phyloP scores from a whole-genome alignment of 139 green algal species.

The Chlamydomonas schloesseri region DNA sequence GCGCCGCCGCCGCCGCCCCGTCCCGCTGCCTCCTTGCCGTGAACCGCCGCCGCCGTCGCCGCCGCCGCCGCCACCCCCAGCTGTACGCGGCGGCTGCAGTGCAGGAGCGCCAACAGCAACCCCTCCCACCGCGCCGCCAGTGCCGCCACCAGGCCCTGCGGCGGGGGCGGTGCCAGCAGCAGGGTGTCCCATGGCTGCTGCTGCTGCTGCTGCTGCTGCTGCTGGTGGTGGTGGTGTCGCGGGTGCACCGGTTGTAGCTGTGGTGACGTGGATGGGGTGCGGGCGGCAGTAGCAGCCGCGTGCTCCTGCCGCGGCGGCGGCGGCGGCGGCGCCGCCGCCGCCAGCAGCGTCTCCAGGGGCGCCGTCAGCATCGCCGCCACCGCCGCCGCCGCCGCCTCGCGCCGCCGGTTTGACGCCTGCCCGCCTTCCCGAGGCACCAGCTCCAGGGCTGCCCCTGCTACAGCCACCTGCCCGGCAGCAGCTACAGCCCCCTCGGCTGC shows the following conservation, averaged over 20 bases:
- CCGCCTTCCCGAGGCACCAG: constrained; percentile 4
- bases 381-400: constrained; percentile 1
- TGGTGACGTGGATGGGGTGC: too few relatives aligned
- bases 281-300: too few relatives aligned
- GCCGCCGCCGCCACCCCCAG: neutral
- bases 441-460: neutral
- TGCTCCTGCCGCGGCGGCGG: too few relatives aligned
- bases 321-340: neutral
- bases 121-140: constrained; percentile 11
- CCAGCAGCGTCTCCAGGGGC: constrained; percentile 18
- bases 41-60: too few relatives aligned
- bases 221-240: too few relatives aligned
- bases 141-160: neutral
- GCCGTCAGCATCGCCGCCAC: neutral
- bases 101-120: constrained; percentile 1
- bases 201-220: too few relatives aligned
- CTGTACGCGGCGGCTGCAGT: neutral
- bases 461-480: neutral
- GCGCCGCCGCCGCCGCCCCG: too few relatives aligned
- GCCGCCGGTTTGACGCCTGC: neutral
- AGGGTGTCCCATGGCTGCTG: neutral
- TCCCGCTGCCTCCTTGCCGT: neutral
- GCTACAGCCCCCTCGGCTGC: neutral
- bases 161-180: neutral
- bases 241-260: too few relatives aligned